Percentiles rank a stretch among this genome's conserved stretches.
These are phyloP conservation scores for Pestalotiopsis sp. DNA, from an alignment of 2,329 filamentous ascomycete genomes.

Conservation along the genomic window DNA sequence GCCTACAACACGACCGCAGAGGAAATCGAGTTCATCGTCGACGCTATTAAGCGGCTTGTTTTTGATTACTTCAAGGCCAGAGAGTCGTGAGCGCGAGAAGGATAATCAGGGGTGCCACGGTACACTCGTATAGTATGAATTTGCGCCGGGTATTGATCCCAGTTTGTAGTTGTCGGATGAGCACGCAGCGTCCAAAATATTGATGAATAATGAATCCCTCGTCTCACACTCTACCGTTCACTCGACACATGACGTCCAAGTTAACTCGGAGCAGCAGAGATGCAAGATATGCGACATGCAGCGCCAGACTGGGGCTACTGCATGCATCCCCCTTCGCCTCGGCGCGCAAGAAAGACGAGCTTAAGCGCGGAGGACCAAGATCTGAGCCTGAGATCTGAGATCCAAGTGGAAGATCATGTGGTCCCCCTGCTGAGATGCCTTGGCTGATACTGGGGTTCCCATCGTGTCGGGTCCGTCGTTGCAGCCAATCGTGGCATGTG, in stretches of 20 bases:
- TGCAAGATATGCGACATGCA: not conserved
- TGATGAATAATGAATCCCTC: not conserved
- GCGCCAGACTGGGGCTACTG: not conserved
- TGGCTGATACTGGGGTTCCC: not conserved
- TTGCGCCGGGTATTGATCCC: not conserved
- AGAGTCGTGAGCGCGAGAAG: not conserved
- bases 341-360: not conserved
- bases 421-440: not conserved
- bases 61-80: constrained; percentile 44
- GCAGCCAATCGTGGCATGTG: not conserved
- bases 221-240: not conserved
- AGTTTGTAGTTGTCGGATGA: not conserved
- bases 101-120: too few relatives aligned
- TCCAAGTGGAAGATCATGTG: not conserved
- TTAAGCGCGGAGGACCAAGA: not conserved
- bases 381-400: not conserved
- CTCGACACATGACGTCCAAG: not conserved
- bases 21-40: constrained; percentile 60
- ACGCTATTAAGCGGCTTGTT: constrained; percentile 52
- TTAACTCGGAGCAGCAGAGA: not conserved
- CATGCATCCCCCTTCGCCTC: not conserved
- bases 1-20: constrained; percentile 64
- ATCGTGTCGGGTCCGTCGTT: not conserved
- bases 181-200: not conserved
- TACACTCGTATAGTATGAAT: too few relatives aligned